Percentiles rank a stretch among this genome's conserved stretches.
phyloP scores from a whole-genome alignment of 1,284 basidiomycete species.

The Wallemia mellicola region DNA sequence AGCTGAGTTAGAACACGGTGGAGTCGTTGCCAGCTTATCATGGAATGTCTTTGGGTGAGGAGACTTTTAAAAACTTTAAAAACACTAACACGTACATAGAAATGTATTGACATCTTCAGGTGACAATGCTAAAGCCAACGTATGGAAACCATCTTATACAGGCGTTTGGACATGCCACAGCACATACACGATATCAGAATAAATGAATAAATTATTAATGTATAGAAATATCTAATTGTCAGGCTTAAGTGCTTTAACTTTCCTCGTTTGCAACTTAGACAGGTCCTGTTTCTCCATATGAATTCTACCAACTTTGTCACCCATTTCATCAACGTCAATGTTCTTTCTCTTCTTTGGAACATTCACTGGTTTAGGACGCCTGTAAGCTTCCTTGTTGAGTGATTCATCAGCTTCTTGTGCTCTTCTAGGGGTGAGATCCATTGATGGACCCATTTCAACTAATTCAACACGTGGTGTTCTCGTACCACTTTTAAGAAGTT shows the following conservation, averaged over 20 bases:
- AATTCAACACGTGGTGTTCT: conserved; percentile 53
- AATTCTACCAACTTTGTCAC: conserved; percentile 65
- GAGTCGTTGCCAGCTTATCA: neutral
- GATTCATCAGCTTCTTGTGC: conserved; percentile 44
- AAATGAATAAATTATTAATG: neutral
- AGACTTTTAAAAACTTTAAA: neutral
- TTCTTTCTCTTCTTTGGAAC: conserved; percentile 56
- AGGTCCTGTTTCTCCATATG: conserved; percentile 79
- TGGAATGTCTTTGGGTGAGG: neutral
- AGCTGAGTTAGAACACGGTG: neutral
- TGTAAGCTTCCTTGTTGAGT: conserved; percentile 48
- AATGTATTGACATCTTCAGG: neutral
- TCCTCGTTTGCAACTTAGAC: conserved; percentile 49
- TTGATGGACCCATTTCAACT: conserved; percentile 61
- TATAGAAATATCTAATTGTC: conserved; percentile 6
- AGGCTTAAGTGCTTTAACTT: conserved; percentile 61
- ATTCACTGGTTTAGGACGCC: conserved; percentile 58
- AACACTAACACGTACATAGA: neutral
- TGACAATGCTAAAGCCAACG: neutral
- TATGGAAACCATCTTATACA: neutral
- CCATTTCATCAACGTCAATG: conserved; percentile 92
- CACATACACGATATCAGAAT: neutral
- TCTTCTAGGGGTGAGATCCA: conserved; percentile 55
- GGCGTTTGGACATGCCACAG: neutral
- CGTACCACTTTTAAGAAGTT: conserved; percentile 41